Conservation (phyloP, 1,139 yeast genomes). For the Candida sanyaensis region DNA sequence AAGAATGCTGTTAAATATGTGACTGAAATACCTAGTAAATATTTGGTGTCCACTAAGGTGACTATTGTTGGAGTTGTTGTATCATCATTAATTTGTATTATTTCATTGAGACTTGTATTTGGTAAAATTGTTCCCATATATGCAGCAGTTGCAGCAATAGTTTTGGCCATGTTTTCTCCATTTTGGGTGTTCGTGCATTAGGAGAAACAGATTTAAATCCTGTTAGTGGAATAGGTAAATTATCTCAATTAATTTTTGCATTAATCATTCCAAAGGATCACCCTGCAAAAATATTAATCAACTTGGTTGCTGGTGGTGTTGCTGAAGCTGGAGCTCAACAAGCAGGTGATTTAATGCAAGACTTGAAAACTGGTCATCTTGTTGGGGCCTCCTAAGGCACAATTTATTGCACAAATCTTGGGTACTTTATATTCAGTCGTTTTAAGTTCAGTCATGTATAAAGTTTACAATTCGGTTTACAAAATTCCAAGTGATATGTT, state of each 20-base stretch:
- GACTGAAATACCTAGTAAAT: conserved; percentile 25
- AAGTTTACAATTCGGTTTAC: conserved; percentile 77
- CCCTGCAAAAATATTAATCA: conserved; percentile 81
- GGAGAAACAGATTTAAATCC: conserved; percentile 98
- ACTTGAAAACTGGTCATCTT: conserved; percentile 89
- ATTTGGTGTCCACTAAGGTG: conserved; percentile 51
- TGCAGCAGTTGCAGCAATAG: conserved; percentile 65
- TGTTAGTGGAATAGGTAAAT: conserved; percentile 93
- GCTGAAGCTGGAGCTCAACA: conserved; percentile 99
- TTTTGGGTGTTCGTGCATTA: conserved; percentile 87
- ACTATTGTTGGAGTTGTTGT: conserved; percentile 62
- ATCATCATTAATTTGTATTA: conserved; percentile 68
- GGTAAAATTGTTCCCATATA: conserved; percentile 72
- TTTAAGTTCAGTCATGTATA: conserved; percentile 79
- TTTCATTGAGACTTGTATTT: conserved; percentile 66
- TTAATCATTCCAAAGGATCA: conserved; percentile 71
- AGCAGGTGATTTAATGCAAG: conserved; percentile 98
- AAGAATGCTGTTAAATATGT: conserved; percentile 8
- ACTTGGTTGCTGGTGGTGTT: conserved; percentile 91
- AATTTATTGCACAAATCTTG: conserved; percentile 82
- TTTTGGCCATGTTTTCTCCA: conserved; percentile 76
- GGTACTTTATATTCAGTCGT: conserved; percentile 86
- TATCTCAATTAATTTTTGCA: conserved; percentile 88
- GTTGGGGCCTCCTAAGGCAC: conserved; percentile 94
- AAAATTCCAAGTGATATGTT: conserved; percentile 79